Percentiles rank a stretch among this genome's conserved stretches.
Conservation (phyloP, 371 early-diverging fungal genomes). For the Mortierella sp. region DNA sequence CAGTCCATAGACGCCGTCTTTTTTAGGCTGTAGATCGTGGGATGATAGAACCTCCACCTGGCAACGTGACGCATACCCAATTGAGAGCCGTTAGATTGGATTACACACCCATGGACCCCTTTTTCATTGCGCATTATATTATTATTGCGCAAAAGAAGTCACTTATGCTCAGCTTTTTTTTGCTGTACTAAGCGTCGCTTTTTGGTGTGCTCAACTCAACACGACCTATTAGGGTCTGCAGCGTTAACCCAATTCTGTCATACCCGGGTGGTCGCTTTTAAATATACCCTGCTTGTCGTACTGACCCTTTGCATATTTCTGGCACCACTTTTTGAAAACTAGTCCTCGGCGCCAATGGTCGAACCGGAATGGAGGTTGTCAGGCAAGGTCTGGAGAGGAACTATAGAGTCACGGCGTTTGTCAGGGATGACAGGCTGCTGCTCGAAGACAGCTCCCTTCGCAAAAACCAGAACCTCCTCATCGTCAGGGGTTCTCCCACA, state of each 20-base stretch:
- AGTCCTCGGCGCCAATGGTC: slow-evolving; percentile 55
- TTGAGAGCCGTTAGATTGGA: slow-evolving; percentile 12
- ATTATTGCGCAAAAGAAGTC: neutral
- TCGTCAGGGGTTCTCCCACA: slow-evolving; percentile 50
- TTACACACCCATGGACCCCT: neutral
- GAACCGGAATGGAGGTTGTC: slow-evolving; percentile 51
- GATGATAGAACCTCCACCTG: neutral
- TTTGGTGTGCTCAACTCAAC: neutral
- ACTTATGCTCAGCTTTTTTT: neutral
- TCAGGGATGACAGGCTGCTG: slow-evolving; percentile 45
- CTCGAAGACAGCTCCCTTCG: slow-evolving; percentile 43
- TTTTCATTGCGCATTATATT: neutral
- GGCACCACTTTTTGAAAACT: slow-evolving; percentile 2
- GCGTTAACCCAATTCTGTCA: neutral
- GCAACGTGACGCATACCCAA: slow-evolving; percentile 4
- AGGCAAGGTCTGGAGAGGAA: slow-evolving; percentile 47
- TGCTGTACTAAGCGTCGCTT: neutral
- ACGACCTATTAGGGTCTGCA: neutral
- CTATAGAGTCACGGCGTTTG: slow-evolving; percentile 56
- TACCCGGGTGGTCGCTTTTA: slow-evolving; percentile 2
- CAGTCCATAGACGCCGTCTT: neutral
- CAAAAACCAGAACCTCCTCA: slow-evolving; percentile 50
- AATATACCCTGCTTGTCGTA: neutral
- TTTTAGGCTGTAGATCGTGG: neutral
- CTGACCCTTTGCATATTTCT: neutral